phyloP scores from a whole-genome alignment of 805 yeast species.

The Vanderwaltozyma polyspora region DNA sequence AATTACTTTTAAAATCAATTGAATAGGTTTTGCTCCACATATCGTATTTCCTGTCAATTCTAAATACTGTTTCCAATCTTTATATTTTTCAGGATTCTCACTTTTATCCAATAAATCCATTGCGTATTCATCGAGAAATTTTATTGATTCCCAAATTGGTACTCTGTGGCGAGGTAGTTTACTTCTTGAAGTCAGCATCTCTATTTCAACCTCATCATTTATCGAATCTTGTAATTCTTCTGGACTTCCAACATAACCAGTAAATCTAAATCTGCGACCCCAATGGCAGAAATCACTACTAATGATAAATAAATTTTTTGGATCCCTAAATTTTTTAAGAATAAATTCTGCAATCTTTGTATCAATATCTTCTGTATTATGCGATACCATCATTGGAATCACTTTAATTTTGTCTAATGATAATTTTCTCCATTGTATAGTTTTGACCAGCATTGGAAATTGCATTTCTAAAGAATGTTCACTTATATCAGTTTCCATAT shows the following conservation, averaged over 20 bases:
- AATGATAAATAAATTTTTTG: constrained; percentile 54
- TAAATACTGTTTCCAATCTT: constrained; percentile 58
- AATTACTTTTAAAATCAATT: constrained; percentile 45
- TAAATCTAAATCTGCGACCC: constrained; percentile 60
- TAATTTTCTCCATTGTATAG: constrained; percentile 38
- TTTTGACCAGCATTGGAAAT: constrained; percentile 46
- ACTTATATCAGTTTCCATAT: constrained; percentile 50
- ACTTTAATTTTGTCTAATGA: constrained; percentile 34
- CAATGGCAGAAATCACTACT: constrained; percentile 95
- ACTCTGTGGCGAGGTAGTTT: constrained; percentile 23
- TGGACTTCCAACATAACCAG: constrained; percentile 33
- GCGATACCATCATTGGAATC: constrained; percentile 74
- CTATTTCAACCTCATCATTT: constrained; percentile 26
- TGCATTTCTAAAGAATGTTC: constrained; percentile 97
- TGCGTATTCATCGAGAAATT: constrained; percentile 56
- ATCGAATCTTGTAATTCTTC: constrained; percentile 21
- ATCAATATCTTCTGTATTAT: constrained; percentile 37
- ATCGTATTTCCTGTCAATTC: constrained; percentile 71
- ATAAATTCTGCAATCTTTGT: constrained; percentile 37
- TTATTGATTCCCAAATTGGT: constrained; percentile 65
- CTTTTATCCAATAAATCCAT: constrained; percentile 38
- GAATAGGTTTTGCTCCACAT: constrained; percentile 83
- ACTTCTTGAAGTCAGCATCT: constrained; percentile 20
- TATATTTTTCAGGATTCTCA: constrained; percentile 43
- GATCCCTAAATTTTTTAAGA: constrained; percentile 43